Evolutionary conservation across 495 filamentous ascomycete genomes (phyloP), one percentile per base, ranked within the genome.

Genomic region (Lindgomyces ingoldianus): DNA sequence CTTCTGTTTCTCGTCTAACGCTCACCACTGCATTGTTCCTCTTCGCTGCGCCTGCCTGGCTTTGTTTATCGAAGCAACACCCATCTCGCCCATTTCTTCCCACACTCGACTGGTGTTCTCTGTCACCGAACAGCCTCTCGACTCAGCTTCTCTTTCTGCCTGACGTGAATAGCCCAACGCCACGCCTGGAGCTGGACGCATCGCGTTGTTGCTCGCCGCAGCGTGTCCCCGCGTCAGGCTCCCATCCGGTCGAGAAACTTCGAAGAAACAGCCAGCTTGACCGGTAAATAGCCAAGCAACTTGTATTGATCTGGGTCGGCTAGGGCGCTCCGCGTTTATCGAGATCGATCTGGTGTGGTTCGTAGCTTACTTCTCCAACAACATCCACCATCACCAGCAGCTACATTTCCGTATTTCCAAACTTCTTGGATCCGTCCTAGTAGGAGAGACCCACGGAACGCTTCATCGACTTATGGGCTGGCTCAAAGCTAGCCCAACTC

Each of bases 401-500:
- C 45, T 21, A 29, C n/a, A 41, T 22, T 16, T 50, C 47, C n/a
- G 4, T 48, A 55, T 22, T 48, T 44, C 27, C 36, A 22, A 42
- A 49, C 19, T 26, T 12, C 42, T 3, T 21, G 36, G 27, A 16
- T 24, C 11, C 50, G 58, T 44, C 30, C 22, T 48, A 39, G 33
- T 42, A 36, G 47, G 59, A 46, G 50, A 60, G 30, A 33, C n/a
- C 44, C 21, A 18, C 19, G 29, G 50, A 57, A 41, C 30, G 22
- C 44, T 50, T 26, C 44, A 30, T 57, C 64, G 60, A 58, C 64
- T 62, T 64, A 68, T 71, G 68, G 68, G 68, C 68, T 65, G 64
- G 64, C 68, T 65, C 44, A 55, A 39, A 30, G 64, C 64, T 57
- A 46, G 68, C 60, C 68, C 68, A 65, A 47, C 64, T 57, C 85